Percentiles rank a stretch among this genome's conserved stretches.
Conservation (phyloP, 805 yeast species). For the Tetrapisispora namnaoensis region DNA sequence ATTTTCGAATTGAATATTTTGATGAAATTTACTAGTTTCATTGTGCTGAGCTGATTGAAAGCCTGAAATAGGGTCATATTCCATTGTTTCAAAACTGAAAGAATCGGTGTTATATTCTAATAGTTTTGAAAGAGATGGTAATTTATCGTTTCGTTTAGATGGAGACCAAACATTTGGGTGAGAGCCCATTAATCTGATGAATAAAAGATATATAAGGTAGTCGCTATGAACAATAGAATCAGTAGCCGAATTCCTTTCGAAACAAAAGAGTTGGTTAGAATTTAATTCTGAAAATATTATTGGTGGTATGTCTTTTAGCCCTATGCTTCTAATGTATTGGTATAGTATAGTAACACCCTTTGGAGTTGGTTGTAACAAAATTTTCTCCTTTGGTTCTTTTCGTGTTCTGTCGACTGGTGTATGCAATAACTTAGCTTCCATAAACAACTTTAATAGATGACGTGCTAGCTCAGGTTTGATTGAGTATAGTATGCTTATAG, state of each 20-base stretch:
- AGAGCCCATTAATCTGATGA: slow-evolving; percentile 53
- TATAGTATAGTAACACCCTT: slow-evolving; percentile 73
- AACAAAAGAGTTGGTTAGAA: slow-evolving; percentile 57
- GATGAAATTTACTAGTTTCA: slow-evolving; percentile 3
- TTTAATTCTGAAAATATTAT: slow-evolving; percentile 52
- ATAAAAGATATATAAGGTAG: slow-evolving; percentile 55
- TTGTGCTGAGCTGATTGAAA: background rate
- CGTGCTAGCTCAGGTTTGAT: slow-evolving; percentile 43
- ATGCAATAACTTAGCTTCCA: slow-evolving; percentile 56
- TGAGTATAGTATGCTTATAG: slow-evolving; percentile 44
- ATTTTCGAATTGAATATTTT: slow-evolving; percentile 9
- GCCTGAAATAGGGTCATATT: slow-evolving; percentile 5
- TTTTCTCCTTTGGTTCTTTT: slow-evolving; percentile 33
- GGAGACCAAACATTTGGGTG: slow-evolving; percentile 65
- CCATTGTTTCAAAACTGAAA: slow-evolving; percentile 28
- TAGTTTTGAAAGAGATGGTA: slow-evolving; percentile 32
- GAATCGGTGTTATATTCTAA: slow-evolving; percentile 26
- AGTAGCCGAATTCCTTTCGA: slow-evolving; percentile 53
- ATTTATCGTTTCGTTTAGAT: slow-evolving; percentile 38
- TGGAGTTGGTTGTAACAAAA: slow-evolving; percentile 73
- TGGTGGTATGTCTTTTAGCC: slow-evolving; percentile 38
- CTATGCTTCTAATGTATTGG: slow-evolving; percentile 47
- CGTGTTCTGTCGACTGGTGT: slow-evolving; percentile 68
- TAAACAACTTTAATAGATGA: slow-evolving; percentile 41
- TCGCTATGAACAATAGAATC: slow-evolving; percentile 55